These are phyloP conservation scores for Aspergillus tubingensis DNA, from an alignment of 2,329 filamentous ascomycete genomes.

Conservation along the genomic window DNA sequence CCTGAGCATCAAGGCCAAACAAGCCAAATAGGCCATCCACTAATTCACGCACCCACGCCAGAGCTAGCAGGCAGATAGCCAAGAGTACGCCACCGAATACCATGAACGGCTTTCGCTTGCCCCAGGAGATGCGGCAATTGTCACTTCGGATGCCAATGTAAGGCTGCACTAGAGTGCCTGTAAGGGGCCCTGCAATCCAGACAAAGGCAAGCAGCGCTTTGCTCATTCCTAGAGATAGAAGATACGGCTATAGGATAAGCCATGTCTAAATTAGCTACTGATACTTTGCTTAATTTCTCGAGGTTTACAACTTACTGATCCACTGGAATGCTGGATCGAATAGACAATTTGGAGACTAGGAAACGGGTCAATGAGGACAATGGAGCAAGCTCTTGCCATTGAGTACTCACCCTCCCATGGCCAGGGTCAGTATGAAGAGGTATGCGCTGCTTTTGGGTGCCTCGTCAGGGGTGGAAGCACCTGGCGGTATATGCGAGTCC, in stretches of 20 bases:
- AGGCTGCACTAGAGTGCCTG: slow-evolving; percentile 75
- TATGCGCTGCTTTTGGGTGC: slow-evolving; percentile 75
- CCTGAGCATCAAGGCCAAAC: slow-evolving; percentile 68
- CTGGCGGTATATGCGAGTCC: neutral
- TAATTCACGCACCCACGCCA: slow-evolving; percentile 73
- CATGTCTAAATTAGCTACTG: neutral
- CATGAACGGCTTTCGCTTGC: slow-evolving; percentile 79
- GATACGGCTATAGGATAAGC: slow-evolving; percentile 56
- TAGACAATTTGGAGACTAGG: slow-evolving; percentile 81
- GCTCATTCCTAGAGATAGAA: slow-evolving; percentile 76
- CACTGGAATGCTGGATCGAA: slow-evolving; percentile 91
- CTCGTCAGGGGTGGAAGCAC: slow-evolving; percentile 1
- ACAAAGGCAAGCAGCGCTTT: slow-evolving; percentile 81
- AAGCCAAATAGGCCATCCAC: slow-evolving; percentile 66
- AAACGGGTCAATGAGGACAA: neutral
- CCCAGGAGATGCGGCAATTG: slow-evolving; percentile 72
- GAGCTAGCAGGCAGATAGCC: slow-evolving; percentile 64
- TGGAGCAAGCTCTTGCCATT: neutral
- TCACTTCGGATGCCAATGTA: slow-evolving; percentile 80
- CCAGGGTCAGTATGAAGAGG: slow-evolving; percentile 78
- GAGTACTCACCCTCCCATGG: slow-evolving; percentile 66
- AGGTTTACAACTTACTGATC: slow-evolving; percentile 59
- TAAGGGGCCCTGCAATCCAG: slow-evolving; percentile 81
- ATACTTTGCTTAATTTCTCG: neutral
- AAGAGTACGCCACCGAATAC: slow-evolving; percentile 67